Evolutionary conservation across 352 stramenopile species (phyloP).

Genomic region (Aphanomyces invadans): DNA sequence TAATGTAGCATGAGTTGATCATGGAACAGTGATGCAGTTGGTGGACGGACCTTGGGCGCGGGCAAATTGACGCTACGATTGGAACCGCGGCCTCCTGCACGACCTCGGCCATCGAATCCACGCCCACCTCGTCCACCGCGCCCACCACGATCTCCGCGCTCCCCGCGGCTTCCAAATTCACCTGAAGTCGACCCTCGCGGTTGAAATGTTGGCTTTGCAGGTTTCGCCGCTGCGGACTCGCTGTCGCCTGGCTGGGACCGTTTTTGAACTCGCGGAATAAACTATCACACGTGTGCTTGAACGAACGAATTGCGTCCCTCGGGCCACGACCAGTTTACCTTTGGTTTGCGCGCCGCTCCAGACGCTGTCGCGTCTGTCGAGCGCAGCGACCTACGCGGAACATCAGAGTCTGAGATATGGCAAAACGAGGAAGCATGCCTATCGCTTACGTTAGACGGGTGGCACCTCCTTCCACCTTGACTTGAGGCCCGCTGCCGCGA

Average conservation of each 20-base stretch:
- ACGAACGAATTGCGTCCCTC: too few species aligned
- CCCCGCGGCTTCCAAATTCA: not conserved
- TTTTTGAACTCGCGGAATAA: conserved; percentile 16
- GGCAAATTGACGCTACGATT: conserved; percentile 38
- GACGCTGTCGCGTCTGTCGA: not conserved
- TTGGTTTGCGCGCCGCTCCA: not conserved
- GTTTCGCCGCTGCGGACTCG: not conserved
- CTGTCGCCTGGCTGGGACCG: not conserved
- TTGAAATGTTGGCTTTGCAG: not conserved
- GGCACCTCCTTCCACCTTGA: not conserved
- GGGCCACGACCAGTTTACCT: not conserved
- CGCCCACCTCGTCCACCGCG: conserved; percentile 29
- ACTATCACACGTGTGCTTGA: conserved; percentile 5
- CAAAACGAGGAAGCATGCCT: not conserved
- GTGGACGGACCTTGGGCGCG: conserved; percentile 37
- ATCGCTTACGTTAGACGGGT: not conserved
- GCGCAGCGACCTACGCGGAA: not conserved
- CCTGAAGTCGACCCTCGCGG: not conserved
- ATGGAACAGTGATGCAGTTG: not conserved
- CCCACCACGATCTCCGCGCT: not conserved
- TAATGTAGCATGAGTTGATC: conserved; percentile 11
- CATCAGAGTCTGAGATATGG: not conserved
- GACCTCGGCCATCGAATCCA: conserved; percentile 41
- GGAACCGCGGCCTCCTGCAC: conserved; percentile 39
- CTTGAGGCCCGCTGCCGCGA: not conserved